Conservation (phyloP, 768 basidiomycete genomes). For the Tulasnella sp. region DNA sequence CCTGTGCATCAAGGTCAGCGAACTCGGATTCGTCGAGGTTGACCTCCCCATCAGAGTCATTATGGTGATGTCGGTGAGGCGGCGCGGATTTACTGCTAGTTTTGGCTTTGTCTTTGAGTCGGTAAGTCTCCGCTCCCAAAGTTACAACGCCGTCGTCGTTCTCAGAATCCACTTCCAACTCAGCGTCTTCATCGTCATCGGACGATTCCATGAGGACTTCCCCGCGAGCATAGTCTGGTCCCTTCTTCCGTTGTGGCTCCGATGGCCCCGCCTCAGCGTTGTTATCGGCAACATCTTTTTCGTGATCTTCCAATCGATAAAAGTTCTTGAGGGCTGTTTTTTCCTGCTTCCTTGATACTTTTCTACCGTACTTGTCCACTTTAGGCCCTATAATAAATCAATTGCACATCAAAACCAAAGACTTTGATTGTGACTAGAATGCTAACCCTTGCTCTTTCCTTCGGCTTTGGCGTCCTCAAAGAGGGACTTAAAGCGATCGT, state of each 20-base stretch:
- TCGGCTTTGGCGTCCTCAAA: constrained; percentile 40
- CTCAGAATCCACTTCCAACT: constrained; percentile 40
- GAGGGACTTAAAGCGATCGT: constrained; percentile 82
- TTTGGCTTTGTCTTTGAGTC: constrained; percentile 33
- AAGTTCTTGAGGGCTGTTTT: constrained; percentile 67
- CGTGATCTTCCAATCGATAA: constrained; percentile 51
- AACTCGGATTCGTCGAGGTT: constrained; percentile 71
- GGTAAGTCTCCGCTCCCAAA: constrained; percentile 39
- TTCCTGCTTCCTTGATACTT: constrained; percentile 55
- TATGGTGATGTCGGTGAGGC: not conserved
- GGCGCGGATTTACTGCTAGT: constrained; percentile 23
- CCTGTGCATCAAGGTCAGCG: constrained; percentile 65
- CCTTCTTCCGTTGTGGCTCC: constrained; percentile 23
- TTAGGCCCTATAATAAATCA: constrained; percentile 33
- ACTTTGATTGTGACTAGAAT: not conserved
- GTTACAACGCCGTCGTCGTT: constrained; percentile 34
- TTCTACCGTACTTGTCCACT: constrained; percentile 87
- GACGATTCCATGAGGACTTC: constrained; percentile 82
- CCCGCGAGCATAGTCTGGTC: constrained; percentile 82
- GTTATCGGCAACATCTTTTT: constrained; percentile 26
- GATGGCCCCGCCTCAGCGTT: not conserved
- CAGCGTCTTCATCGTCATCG: constrained; percentile 37
- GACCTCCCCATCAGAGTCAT: constrained; percentile 39
- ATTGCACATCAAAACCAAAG: not conserved
- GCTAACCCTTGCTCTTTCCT: constrained; percentile 19